Percentiles rank a stretch among this genome's conserved stretches.
phyloP scores from a whole-genome alignment of 495 filamentous ascomycete species.

The Ascobolus immersus region DNA sequence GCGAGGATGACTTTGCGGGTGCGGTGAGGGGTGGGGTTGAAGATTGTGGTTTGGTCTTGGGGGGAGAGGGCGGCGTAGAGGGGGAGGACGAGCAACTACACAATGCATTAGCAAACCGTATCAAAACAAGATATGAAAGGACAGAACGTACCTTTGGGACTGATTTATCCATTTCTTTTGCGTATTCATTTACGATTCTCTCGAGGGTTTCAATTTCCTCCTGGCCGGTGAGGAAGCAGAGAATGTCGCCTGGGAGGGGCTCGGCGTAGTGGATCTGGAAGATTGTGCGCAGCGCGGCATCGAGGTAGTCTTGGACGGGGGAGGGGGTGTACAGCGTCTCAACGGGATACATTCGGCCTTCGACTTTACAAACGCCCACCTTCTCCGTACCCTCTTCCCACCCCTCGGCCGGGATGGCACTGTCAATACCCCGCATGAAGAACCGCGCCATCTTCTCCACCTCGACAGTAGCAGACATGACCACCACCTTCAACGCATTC shows the following conservation, averaged over 20 bases:
- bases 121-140: conserved; percentile 26
- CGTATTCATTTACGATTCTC: conserved; percentile 54
- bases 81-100: conserved; percentile 33
- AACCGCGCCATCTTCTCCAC: conserved; percentile 51
- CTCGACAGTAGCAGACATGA: conserved; percentile 95
- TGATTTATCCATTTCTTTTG: conserved; percentile 37
- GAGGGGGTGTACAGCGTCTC: conserved; percentile 48
- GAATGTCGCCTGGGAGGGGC: conserved; percentile 71
- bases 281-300: conserved; percentile 55
- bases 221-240: conserved; percentile 83
- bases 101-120: conserved; percentile 9
- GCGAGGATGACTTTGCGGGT: conserved; percentile 77
- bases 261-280: conserved; percentile 74
- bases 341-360: conserved; percentile 75
- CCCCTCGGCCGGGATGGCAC: not conserved
- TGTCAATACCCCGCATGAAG: conserved; percentile 25
- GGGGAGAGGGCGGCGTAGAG: conserved; percentile 51
- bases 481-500: conserved; percentile 56
- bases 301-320: conserved; percentile 60
- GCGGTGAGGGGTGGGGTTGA: conserved; percentile 39
- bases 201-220: conserved; percentile 73
- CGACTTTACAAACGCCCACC: conserved; percentile 29
- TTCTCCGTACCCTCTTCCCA: no score
- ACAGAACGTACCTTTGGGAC: conserved; percentile 41
- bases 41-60: conserved; percentile 59